Conservation (phyloP, 1,284 basidiomycete species). For the Cystobasidiaceae sp. region DNA sequence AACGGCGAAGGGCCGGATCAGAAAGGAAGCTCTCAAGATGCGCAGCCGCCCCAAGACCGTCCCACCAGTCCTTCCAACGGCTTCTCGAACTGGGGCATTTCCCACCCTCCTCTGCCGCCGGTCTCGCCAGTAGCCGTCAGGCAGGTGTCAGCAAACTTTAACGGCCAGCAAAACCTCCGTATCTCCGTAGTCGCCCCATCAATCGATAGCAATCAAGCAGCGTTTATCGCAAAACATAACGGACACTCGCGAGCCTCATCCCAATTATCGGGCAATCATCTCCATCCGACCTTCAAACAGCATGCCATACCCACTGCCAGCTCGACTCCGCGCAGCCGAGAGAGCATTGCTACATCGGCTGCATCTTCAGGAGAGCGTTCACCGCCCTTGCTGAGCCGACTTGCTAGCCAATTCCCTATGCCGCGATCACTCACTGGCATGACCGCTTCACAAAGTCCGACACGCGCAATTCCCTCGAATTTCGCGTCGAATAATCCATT, state of each 20-base stretch:
- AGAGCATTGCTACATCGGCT: background rate
- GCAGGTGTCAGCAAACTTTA: too few species aligned
- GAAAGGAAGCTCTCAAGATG: too few species aligned
- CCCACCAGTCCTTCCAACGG: too few species aligned
- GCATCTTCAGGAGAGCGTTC: background rate
- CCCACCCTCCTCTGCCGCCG: too few species aligned
- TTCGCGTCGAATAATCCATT: constrained; percentile 11
- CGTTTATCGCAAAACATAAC: background rate
- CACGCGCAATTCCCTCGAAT: background rate
- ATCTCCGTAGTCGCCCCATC: constrained; percentile 5
- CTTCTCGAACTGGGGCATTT: too few species aligned
- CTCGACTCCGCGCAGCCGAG: background rate
- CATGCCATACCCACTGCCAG: background rate
- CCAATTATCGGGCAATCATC: constrained; percentile 3
- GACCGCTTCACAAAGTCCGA: background rate
- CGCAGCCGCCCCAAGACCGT: too few species aligned
- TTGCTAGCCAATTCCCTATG: background rate
- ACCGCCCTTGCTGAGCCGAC: background rate
- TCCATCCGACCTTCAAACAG: background rate
- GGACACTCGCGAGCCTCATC: background rate
- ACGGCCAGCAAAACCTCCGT: too few species aligned
- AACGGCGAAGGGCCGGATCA: too few species aligned
- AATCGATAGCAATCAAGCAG: background rate
- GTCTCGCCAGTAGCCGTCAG: too few species aligned
- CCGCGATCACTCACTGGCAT: background rate